Percentiles rank a stretch among this genome's conserved stretches.
phyloP scores from a whole-genome alignment of 2,329 filamentous ascomycete genomes.

The Fusarium oligoseptatum region DNA sequence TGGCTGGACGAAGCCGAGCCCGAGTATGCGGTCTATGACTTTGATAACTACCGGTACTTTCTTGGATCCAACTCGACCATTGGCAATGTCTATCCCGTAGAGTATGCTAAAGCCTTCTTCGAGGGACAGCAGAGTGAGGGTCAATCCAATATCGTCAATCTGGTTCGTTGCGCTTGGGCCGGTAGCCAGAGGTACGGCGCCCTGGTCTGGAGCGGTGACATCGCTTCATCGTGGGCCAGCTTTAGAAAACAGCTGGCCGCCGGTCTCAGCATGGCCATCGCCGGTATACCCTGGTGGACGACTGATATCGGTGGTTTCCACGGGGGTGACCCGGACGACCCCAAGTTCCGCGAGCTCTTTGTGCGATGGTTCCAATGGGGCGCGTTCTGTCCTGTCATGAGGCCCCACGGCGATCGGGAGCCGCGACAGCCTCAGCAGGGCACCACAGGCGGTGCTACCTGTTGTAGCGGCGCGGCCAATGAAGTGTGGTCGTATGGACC shows the following conservation, averaged over 20 bases:
- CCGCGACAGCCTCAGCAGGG: constrained; percentile 59
- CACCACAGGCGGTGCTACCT: constrained; percentile 56
- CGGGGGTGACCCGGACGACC: constrained; percentile 69
- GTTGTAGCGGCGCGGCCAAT: constrained; percentile 66
- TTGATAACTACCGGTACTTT: constrained; percentile 69
- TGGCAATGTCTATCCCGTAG: constrained; percentile 71
- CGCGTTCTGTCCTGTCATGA: constrained; percentile 75
- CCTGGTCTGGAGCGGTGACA: constrained; percentile 76
- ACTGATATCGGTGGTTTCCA: constrained; percentile 80
- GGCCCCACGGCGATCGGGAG: constrained; percentile 75
- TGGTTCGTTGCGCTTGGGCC: constrained; percentile 63
- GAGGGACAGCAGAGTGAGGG: constrained; percentile 68
- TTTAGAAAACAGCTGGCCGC: constrained; percentile 72
- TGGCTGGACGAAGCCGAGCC: constrained; percentile 80
- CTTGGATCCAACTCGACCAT: constrained; percentile 54
- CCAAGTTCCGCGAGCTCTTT: constrained; percentile 72
- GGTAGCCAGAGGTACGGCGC: constrained; percentile 73
- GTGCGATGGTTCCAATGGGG: constrained; percentile 79
- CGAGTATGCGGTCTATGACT: constrained; percentile 74
- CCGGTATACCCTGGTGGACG: constrained; percentile 77
- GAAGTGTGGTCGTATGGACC: constrained; percentile 77
- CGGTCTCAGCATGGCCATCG: constrained; percentile 74
- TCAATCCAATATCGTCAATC: constrained; percentile 69
- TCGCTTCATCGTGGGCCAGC: constrained; percentile 72
- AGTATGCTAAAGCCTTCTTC: constrained; percentile 71